phyloP scores from a whole-genome alignment of 2,329 filamentous ascomycete species.

The Aspergillus intermedius region DNA sequence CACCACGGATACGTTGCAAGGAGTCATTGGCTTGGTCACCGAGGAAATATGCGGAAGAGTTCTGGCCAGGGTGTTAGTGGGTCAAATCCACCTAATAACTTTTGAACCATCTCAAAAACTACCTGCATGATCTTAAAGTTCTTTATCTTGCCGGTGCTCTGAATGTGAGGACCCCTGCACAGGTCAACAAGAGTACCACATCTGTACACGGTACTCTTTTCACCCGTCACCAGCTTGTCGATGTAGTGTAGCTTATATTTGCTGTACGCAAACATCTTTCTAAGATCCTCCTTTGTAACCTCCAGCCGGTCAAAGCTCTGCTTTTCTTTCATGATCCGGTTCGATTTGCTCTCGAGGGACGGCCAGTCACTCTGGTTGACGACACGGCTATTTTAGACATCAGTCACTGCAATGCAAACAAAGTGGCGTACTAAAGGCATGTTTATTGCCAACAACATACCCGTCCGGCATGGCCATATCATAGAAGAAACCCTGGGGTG shows the following conservation, averaged over 20 bases:
- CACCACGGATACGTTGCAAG: constrained; percentile 90
- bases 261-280: constrained; percentile 96
- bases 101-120: constrained; percentile 7
- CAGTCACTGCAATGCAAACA: constrained; percentile 8
- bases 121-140: constrained; percentile 86
- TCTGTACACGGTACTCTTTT: constrained; percentile 87
- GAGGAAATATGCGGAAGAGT: constrained; percentile 81
- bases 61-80: constrained; percentile 32
- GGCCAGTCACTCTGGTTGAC: constrained; percentile 77
- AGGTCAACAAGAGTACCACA: constrained; percentile 92
- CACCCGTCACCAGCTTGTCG: constrained; percentile 85
- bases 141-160: constrained; percentile 89
- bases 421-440: not conserved
- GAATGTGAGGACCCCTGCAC: constrained; percentile 90
- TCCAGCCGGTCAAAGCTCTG: constrained; percentile 87
- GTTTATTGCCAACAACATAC: constrained; percentile 24
- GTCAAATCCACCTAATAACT: not conserved
- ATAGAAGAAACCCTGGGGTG: constrained; percentile 92
- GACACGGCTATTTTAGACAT: constrained; percentile 41
- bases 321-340: constrained; percentile 89
- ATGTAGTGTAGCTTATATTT: constrained; percentile 99
- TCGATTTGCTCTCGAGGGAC: constrained; percentile 71
- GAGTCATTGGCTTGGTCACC: constrained; percentile 92
- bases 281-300: constrained; percentile 81
- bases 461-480: constrained; percentile 81